Evolutionary conservation across 306 rosid species (phyloP).

Genomic region (Medicago ruthenica): DNA sequence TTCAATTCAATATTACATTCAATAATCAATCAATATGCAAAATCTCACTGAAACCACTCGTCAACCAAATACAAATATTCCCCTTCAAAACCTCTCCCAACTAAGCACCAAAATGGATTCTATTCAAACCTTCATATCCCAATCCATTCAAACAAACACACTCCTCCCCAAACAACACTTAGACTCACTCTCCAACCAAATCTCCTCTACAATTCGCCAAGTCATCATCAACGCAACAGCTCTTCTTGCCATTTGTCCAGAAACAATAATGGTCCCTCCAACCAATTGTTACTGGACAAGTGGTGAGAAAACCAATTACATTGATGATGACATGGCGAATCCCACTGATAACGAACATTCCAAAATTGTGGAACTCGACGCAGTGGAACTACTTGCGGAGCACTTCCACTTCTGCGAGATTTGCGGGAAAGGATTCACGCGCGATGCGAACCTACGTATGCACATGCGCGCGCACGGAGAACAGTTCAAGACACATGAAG

Average conservation of each 20-base stretch:
- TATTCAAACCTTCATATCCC: conserved; percentile 55
- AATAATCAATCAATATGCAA: conserved; percentile 1
- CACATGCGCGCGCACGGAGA: conserved; percentile 88
- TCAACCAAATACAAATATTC: background rate
- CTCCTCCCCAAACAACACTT: conserved; percentile 49
- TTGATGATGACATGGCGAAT: background rate
- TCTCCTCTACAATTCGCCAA: conserved; percentile 57
- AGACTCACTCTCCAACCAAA: conserved; percentile 55
- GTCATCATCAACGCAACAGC: conserved; percentile 61
- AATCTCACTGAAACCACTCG: background rate
- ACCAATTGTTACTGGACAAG: background rate
- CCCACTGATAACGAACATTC: background rate
- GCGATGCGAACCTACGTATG: conserved; percentile 77
- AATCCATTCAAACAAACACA: conserved; percentile 48
- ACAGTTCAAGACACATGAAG: conserved; percentile 63
- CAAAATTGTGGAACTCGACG: conserved; percentile 53
- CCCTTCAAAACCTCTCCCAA: conserved; percentile 56
- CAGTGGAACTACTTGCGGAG: conserved; percentile 59
- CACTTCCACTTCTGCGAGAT: conserved; percentile 70
- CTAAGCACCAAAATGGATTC: conserved; percentile 60
- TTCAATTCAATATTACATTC: background rate
- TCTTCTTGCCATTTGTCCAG: conserved; percentile 36
- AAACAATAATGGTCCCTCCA: background rate
- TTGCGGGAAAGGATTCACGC: conserved; percentile 79
- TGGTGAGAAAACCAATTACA: background rate